These are phyloP conservation scores for Spathaspora gorwiae DNA, from an alignment of 805 yeast species.

Conservation along the genomic window DNA sequence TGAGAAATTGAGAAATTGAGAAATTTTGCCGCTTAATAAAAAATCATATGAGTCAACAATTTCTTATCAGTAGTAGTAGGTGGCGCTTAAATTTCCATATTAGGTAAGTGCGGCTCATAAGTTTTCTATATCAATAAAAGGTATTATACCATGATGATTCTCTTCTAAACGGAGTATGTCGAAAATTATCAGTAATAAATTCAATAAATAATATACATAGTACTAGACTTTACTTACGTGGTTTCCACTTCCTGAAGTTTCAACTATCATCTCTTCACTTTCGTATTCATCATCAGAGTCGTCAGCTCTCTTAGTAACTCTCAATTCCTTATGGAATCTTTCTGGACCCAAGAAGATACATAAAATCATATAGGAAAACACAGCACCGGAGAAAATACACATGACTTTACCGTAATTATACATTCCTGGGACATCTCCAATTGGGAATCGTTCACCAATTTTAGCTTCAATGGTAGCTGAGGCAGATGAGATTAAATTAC, in stretches of 20 bases:
- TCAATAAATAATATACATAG: too few relatives aligned
- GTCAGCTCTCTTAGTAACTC: not conserved
- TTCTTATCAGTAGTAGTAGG: too few relatives aligned
- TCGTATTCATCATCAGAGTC: slow-evolving; percentile 2
- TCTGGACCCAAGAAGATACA: slow-evolving; percentile 58
- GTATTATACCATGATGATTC: too few relatives aligned
- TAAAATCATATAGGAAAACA: slow-evolving; percentile 48
- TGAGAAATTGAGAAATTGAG: too few relatives aligned
- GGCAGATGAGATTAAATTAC: slow-evolving; percentile 64
- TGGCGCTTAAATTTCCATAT: not conserved
- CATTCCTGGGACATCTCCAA: slow-evolving; percentile 16
- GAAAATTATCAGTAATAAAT: too few relatives aligned
- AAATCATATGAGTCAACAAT: too few relatives aligned
- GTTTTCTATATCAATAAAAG: too few relatives aligned
- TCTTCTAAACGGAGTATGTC: too few relatives aligned
- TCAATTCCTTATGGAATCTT: slow-evolving; percentile 19
- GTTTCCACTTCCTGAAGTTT: too few relatives aligned
- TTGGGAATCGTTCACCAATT: slow-evolving; percentile 50
- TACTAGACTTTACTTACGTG: too few relatives aligned
- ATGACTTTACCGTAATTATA: slow-evolving; percentile 57
- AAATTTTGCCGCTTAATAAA: too few relatives aligned
- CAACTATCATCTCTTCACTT: not conserved
- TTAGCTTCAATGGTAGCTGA: slow-evolving; percentile 66
- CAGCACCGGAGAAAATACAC: slow-evolving; percentile 65
- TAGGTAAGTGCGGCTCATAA: not conserved